Base-by-base conservation (phyloP, 257 asterid species). In the Solanum dulcamara region DNA sequence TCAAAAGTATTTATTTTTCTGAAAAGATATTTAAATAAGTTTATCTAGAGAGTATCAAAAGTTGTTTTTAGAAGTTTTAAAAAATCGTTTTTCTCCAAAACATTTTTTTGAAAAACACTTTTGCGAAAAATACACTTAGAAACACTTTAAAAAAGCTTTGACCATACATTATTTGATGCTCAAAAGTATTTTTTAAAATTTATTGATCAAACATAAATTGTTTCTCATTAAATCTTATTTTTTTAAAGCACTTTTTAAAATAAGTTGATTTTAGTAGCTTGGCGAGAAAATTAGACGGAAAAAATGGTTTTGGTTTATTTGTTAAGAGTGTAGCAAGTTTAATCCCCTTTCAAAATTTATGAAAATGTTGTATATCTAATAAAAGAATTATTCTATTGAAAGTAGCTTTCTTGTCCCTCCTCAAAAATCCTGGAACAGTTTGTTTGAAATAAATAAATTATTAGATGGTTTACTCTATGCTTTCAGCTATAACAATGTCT, bases 101-200 rank as follows among this genome's bases (percentile, higher is more conserved):
- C 18, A 51, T 0, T 51, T 51, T 51, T 51, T 10, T 17, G n/a
- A 51, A 51, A 51, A 51, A 51, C n/a, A 51, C 0, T 51, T 51
- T 51, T 51, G 24, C 17, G n/a, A 51, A 51, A 51, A 51, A 51
- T 51, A 51, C 24, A 51, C 53, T 13, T 46, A 2, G 0, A 46
- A 46, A 46, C 18, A 46, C 51, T 51, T 51, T 51, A 2, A 17
- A 51, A 51, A 51, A 51, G 24, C 6, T 51, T 17, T 51, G 59
- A 1, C n/a, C 24, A 51, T 18, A 51, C 10, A 51, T 51, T 51
- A 18, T 0, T 51, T 51, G 0, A 51, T 51, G 10, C 4, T 51
- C 17, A 51, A 51, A 18, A 6, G 0, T 2, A 51, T n/a, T n/a
- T n/a, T n/a, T n/a, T n/a, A 0, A 51, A 51, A 18, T 0, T 51